Conservation (phyloP, 371 early-diverging fungal species). For the Mucor mucedo region DNA sequence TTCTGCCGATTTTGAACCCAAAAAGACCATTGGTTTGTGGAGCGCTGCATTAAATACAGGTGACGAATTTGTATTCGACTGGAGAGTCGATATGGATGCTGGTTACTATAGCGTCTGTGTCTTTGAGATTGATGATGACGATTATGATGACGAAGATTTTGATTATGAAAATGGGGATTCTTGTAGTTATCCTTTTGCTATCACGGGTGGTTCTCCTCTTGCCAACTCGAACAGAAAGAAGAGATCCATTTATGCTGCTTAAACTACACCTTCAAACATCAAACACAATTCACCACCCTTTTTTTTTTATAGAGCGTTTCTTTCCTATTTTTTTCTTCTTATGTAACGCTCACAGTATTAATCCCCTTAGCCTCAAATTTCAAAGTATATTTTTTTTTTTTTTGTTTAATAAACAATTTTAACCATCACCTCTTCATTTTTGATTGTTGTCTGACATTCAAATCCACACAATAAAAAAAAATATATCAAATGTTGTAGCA, state of each 20-base stretch:
- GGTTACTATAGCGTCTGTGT: slow-evolving; percentile 19
- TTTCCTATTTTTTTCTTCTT: too few species aligned
- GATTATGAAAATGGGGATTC: neutral
- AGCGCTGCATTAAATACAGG: neutral
- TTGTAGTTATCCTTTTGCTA: slow-evolving; percentile 16
- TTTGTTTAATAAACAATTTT: neutral
- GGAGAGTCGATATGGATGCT: slow-evolving; percentile 17
- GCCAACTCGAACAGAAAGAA: neutral
- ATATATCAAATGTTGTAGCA: too few species aligned
- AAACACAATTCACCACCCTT: too few species aligned
- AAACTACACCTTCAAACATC: neutral
- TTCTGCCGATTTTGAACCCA: neutral
- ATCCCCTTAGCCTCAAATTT: neutral
- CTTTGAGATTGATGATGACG: slow-evolving; percentile 25
- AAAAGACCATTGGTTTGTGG: slow-evolving; percentile 6
- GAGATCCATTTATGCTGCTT: neutral
- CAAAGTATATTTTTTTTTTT: too few species aligned
- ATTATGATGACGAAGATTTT: slow-evolving; percentile 10
- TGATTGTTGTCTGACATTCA: too few species aligned
- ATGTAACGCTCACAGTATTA: neutral
- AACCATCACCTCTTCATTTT: neutral
- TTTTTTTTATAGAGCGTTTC: too few species aligned
- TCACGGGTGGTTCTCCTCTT: neutral
- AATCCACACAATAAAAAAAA: too few species aligned
- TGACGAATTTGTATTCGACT: slow-evolving; percentile 15